phyloP scores from a whole-genome alignment of 2,329 filamentous ascomycete genomes.

The Pyrenochaeta sp. region DNA sequence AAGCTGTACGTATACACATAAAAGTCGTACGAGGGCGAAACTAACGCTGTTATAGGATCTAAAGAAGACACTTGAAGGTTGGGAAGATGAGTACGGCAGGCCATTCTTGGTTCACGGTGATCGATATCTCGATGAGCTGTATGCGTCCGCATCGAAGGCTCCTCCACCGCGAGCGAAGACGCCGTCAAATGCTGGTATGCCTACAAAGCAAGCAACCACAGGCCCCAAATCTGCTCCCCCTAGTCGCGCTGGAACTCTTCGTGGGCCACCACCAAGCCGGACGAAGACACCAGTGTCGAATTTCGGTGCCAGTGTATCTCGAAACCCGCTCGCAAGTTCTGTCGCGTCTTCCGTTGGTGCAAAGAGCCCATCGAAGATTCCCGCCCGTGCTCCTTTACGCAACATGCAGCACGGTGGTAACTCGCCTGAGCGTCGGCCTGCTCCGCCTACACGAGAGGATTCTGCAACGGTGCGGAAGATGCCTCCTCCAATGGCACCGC shows the following conservation, averaged over 20 bases:
- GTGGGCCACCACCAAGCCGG: constrained; percentile 52
- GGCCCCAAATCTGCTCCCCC: constrained; percentile 40
- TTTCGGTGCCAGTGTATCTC: constrained; percentile 46
- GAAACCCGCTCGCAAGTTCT: constrained; percentile 50
- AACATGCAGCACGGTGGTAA: constrained; percentile 76
- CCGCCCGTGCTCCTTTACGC: constrained; percentile 73
- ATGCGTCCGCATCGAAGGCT: constrained; percentile 67
- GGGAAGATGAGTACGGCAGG: constrained; percentile 93
- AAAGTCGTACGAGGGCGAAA: background rate
- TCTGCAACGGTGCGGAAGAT: constrained; percentile 49
- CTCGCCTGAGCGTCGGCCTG: constrained; percentile 74
- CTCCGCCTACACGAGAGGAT: constrained; percentile 42
- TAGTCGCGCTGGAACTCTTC: constrained; percentile 51
- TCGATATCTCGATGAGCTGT: constrained; percentile 86
- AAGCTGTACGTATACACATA: constrained; percentile 58
- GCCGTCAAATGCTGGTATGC: constrained; percentile 62
- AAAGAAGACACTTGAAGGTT: constrained; percentile 79
- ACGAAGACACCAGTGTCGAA: constrained; percentile 54
- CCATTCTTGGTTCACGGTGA: constrained; percentile 94
- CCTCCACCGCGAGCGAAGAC: constrained; percentile 77
- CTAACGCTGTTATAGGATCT: constrained; percentile 60
- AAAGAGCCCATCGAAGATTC: constrained; percentile 73
- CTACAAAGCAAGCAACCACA: constrained; percentile 34
- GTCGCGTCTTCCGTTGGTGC: constrained; percentile 40
- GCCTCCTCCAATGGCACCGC: constrained; percentile 64